Evolutionary conservation across 2,329 filamentous ascomycete genomes (phyloP).

Genomic region (Exophiala aquamarina): DNA sequence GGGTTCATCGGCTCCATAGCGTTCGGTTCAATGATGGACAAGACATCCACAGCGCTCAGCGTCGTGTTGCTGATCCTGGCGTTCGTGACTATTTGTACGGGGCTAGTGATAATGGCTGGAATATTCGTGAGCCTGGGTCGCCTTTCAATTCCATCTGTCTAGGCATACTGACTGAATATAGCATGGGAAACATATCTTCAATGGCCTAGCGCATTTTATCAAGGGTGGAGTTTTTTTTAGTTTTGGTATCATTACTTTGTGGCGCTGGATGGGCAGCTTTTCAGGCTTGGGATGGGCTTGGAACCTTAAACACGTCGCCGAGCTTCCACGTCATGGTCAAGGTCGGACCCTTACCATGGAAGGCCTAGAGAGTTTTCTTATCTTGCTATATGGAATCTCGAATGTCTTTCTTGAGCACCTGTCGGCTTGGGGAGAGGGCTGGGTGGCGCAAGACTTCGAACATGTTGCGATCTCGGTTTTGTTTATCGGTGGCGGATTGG

Average conservation of each 20-base stretch:
- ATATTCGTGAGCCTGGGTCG: constrained; percentile 13
- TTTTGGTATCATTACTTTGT: constrained; percentile 74
- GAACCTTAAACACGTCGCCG: constrained; percentile 65
- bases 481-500: constrained; percentile 78
- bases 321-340: constrained; percentile 55
- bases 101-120: constrained; percentile 40
- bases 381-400: constrained; percentile 76
- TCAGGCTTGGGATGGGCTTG: constrained; percentile 81
- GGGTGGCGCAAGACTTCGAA: constrained; percentile 72
- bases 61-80: constrained; percentile 9
- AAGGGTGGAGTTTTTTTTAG: constrained; percentile 85
- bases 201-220: constrained; percentile 77
- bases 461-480: constrained; percentile 82
- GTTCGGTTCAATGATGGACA: background rate
- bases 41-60: background rate
- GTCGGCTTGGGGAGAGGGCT: constrained; percentile 64
- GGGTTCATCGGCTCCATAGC: background rate
- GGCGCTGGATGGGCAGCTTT: constrained; percentile 78
- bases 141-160: constrained; percentile 11
- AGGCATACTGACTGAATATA: constrained; percentile 7
- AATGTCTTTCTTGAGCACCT: constrained; percentile 85
- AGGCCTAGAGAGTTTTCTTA: constrained; percentile 76
- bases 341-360: constrained; percentile 65
- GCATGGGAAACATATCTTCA: constrained; percentile 62
- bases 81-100: constrained; percentile 15